Conservation (phyloP, 129 eudicot species). For the Heracleum sosnowskyi region DNA sequence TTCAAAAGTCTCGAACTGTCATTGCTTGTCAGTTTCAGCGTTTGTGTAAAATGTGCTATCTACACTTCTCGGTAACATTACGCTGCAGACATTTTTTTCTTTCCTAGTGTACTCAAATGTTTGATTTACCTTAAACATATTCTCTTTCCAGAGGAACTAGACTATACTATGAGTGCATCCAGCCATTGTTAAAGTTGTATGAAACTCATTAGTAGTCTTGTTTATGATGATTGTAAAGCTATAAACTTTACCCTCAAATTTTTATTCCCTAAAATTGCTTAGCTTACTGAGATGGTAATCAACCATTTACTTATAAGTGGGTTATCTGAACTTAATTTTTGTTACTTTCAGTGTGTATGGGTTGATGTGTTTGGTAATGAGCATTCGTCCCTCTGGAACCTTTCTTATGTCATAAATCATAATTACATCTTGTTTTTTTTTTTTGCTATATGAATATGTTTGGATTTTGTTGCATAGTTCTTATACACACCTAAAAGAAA, state of each 20-base stretch:
- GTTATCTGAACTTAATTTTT: not conserved
- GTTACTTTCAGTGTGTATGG: not conserved
- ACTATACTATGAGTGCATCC: not conserved
- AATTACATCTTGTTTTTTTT: not conserved
- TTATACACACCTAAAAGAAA: not conserved
- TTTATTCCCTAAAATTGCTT: not conserved
- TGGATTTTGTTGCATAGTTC: not conserved
- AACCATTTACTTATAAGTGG: not conserved
- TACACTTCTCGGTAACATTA: not conserved
- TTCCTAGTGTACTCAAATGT: too few relatives aligned
- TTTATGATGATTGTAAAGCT: not conserved
- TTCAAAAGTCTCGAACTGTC: not conserved
- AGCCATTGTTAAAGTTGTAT: not conserved
- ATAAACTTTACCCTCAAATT: not conserved
- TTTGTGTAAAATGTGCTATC: not conserved
- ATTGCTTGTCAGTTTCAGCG: not conserved
- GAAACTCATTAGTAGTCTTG: not conserved
- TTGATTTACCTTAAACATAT: not conserved
- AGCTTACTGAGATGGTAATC: not conserved
- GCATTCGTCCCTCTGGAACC: not conserved
- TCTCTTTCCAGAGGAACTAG: not conserved
- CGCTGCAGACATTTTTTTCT: not conserved
- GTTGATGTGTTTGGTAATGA: not conserved
- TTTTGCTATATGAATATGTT: too few relatives aligned
- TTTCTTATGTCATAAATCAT: not conserved